These are phyloP conservation scores for Leishmania tropica DNA, from an alignment of 208 protist genomes.

Conservation along the genomic window DNA sequence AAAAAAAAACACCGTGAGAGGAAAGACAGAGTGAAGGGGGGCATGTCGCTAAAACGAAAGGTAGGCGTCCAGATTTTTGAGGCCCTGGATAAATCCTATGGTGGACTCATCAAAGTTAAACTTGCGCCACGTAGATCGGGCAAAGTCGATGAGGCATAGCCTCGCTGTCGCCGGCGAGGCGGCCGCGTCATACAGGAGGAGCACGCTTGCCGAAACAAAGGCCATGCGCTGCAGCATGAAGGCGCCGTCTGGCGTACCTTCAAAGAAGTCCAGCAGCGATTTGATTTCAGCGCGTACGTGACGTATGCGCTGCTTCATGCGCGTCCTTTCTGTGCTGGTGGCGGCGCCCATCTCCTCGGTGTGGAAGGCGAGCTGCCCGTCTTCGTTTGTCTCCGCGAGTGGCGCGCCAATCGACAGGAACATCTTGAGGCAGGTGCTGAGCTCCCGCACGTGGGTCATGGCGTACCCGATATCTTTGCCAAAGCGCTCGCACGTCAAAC, in stretches of 20 bases:
- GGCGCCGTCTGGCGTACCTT: conserved; percentile 40
- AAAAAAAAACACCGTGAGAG: conserved; percentile 10
- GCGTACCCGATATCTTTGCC: conserved; percentile 59
- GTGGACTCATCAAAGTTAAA: conserved; percentile 70
- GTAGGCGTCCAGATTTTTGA: conserved; percentile 40
- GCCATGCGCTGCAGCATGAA: conserved; percentile 57
- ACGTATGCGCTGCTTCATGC: conserved; percentile 21
- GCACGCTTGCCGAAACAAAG: conserved; percentile 74
- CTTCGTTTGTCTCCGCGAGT: conserved; percentile 8
- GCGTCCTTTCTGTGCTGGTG: background rate
- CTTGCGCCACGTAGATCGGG: conserved; percentile 52
- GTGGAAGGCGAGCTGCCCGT: conserved; percentile 15
- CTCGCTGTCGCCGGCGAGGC: conserved; percentile 5
- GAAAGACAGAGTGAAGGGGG: background rate
- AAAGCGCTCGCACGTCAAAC: conserved; percentile 24
- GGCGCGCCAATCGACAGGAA: conserved; percentile 49
- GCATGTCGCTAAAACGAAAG: conserved; percentile 8
- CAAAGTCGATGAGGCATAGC: conserved; percentile 76
- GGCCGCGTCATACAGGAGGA: conserved; percentile 70
- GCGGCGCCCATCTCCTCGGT: background rate
- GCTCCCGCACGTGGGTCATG: conserved; percentile 32
- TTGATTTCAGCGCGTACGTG: conserved; percentile 25
- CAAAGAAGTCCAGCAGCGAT: conserved; percentile 61
- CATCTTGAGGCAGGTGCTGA: conserved; percentile 29
- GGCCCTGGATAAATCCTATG: conserved; percentile 66